Percentiles rank a stretch among this genome's conserved stretches.
Conservation (phyloP, 352 stramenopile species). For the Pythium diclinum region DNA sequence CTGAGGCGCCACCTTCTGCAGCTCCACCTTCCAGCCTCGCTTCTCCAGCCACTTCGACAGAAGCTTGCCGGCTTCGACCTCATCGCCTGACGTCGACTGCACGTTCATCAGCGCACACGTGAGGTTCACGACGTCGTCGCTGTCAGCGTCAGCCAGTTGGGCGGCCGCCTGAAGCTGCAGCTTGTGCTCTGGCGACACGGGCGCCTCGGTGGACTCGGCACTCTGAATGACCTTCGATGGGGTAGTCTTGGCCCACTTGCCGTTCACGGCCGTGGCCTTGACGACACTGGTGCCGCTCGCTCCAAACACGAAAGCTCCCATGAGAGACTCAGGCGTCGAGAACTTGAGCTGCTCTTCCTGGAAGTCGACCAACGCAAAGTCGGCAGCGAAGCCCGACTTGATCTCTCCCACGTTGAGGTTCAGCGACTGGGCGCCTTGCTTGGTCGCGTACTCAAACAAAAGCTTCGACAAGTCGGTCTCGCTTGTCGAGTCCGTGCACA, state of each 20-base stretch:
- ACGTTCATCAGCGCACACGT: constrained; percentile 70
- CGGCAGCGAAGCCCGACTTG: constrained; percentile 55
- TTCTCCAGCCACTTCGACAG: constrained; percentile 62
- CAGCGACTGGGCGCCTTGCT: constrained; percentile 58
- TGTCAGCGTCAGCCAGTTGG: constrained; percentile 51
- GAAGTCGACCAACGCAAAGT: constrained; percentile 70
- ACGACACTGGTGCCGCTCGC: constrained; percentile 66
- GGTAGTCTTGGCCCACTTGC: constrained; percentile 56
- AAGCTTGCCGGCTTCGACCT: constrained; percentile 62
- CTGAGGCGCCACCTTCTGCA: constrained; percentile 70
- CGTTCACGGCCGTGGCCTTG: constrained; percentile 71
- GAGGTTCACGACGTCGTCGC: constrained; percentile 61
- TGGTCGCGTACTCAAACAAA: constrained; percentile 65
- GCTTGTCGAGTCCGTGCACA: constrained; percentile 50
- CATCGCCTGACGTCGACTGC: constrained; percentile 65
- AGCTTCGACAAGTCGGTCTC: constrained; percentile 62
- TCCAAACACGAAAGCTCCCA: constrained; percentile 71
- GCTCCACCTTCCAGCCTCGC: constrained; percentile 69
- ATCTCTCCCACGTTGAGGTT: constrained; percentile 73
- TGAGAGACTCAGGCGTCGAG: constrained; percentile 43
- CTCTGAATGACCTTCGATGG: constrained; percentile 5
- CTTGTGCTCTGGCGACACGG: constrained; percentile 42
- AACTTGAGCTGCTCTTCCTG: constrained; percentile 75
- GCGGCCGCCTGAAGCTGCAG: constrained; percentile 43
- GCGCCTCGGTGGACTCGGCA: constrained; percentile 3